Percentiles rank a stretch among this genome's conserved stretches.
phyloP scores from a whole-genome alignment of 208 protist species.

The Leishmania amazonensis region DNA sequence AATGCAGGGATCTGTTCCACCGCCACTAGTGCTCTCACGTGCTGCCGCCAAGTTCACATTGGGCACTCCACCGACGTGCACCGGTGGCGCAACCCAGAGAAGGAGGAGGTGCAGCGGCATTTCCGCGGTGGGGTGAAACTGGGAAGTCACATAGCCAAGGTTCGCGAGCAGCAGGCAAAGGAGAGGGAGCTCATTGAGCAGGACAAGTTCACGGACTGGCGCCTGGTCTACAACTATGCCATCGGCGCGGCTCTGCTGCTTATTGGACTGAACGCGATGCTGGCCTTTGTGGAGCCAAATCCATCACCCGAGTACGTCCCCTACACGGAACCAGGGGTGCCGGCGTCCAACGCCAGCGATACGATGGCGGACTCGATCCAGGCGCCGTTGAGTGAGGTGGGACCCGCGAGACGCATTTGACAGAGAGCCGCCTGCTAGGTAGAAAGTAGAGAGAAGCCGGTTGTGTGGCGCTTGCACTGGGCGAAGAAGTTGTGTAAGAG shows the following conservation, averaged over 20 bases:
- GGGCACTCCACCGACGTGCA: constrained; percentile 73
- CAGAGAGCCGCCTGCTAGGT: background rate
- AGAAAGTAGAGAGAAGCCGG: background rate
- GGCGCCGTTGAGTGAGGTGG: background rate
- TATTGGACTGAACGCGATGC: constrained; percentile 48
- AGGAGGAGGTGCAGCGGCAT: constrained; percentile 59
- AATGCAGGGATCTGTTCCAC: background rate
- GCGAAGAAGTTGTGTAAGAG: background rate
- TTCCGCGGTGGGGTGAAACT: constrained; percentile 66
- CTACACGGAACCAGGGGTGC: constrained; percentile 32
- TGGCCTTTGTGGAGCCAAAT: constrained; percentile 63
- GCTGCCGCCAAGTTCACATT: constrained; percentile 27
- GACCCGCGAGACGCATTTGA: background rate
- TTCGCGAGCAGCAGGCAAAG: constrained; percentile 38
- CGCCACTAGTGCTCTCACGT: background rate
- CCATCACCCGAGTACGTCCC: constrained; percentile 74
- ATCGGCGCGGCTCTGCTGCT: constrained; percentile 47
- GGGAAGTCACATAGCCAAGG: constrained; percentile 46
- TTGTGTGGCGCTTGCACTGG: background rate
- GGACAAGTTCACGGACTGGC: constrained; percentile 74
- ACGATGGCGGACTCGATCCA: background rate
- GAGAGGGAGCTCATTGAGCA: constrained; percentile 56
- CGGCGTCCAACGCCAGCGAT: background rate
- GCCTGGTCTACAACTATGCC: constrained; percentile 40
- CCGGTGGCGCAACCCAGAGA: constrained; percentile 69